Conservation (phyloP, 768 basidiomycete species). For the Lentinula boryana region DNA sequence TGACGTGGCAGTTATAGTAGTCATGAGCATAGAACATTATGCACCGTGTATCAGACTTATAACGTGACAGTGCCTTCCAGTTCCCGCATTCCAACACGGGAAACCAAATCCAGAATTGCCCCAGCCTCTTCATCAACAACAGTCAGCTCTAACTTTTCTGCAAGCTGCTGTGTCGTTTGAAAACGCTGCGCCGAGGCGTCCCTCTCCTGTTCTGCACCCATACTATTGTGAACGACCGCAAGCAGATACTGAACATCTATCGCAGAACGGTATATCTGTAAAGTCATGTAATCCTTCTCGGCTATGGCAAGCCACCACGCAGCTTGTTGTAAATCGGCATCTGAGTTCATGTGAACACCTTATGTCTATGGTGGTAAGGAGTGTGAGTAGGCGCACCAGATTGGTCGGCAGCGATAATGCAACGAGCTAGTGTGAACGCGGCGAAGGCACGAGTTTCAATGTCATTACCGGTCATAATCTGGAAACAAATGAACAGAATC, state of each 20-base stretch:
- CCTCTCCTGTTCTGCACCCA: slow-evolving; percentile 48
- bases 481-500: not conserved
- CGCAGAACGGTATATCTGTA: slow-evolving; percentile 55
- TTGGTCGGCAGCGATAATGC: slow-evolving; percentile 57
- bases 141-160: slow-evolving; percentile 33
- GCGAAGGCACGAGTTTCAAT: slow-evolving; percentile 72
- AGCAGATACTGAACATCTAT: slow-evolving; percentile 70
- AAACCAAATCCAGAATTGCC: slow-evolving; percentile 52
- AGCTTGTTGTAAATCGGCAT: slow-evolving; percentile 45
- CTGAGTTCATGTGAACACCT: slow-evolving; percentile 15
- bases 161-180: slow-evolving; percentile 33
- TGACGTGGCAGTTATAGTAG: too few species aligned
- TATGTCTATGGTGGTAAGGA: not conserved
- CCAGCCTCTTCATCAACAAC: slow-evolving; percentile 47
- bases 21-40: too few species aligned
- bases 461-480: slow-evolving; percentile 71
- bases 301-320: slow-evolving; percentile 56
- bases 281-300: slow-evolving; percentile 54
- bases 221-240: slow-evolving; percentile 67
- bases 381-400: slow-evolving; percentile 31
- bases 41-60: too few species aligned
- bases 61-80: not conserved
- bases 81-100: slow-evolving; percentile 39
- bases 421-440: slow-evolving; percentile 69
- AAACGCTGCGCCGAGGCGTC: slow-evolving; percentile 49